phyloP scores from a whole-genome alignment of 164 flowering plant genomes.

The Aristolochia fimbriata region DNA sequence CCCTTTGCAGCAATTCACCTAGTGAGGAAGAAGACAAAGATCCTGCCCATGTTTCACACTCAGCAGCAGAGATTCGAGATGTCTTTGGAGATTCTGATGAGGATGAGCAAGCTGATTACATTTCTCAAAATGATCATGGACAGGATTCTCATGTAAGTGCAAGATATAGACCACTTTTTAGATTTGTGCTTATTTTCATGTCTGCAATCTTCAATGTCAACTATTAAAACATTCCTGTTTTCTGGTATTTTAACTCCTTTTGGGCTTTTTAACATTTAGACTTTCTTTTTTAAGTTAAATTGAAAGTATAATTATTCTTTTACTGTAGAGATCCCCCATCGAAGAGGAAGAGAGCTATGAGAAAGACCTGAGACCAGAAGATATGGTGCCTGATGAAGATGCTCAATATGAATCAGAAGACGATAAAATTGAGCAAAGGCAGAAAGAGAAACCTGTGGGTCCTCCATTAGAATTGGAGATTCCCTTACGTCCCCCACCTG shows the following conservation, averaged over 20 bases:
- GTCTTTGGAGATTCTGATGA: conserved; percentile 99
- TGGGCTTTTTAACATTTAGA: not conserved
- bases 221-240: not conserved
- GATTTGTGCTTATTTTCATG: not conserved
- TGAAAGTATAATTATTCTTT: not conserved
- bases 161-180: not conserved
- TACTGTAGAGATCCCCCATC: conserved; percentile 49
- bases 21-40: conserved; percentile 58
- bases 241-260: no score
- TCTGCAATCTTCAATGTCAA: not conserved
- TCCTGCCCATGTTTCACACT: conserved; percentile 31
- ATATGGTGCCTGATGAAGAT: conserved; percentile 82
- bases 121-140: conserved; percentile 46
- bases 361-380: conserved; percentile 66
- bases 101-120: conserved; percentile 68
- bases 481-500: conserved; percentile 81
- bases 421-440: conserved; percentile 54
- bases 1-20: conserved; percentile 32
- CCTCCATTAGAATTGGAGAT: conserved; percentile 86
- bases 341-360: conserved; percentile 82
- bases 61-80: conserved; percentile 83
- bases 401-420: conserved; percentile 78
- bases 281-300: no score
- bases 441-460: conserved; percentile 83
- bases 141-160: conserved; percentile 51